Evolutionary conservation across 2,329 filamentous ascomycete genomes (phyloP).

Genomic region (Neofusicoccum sp.): DNA sequence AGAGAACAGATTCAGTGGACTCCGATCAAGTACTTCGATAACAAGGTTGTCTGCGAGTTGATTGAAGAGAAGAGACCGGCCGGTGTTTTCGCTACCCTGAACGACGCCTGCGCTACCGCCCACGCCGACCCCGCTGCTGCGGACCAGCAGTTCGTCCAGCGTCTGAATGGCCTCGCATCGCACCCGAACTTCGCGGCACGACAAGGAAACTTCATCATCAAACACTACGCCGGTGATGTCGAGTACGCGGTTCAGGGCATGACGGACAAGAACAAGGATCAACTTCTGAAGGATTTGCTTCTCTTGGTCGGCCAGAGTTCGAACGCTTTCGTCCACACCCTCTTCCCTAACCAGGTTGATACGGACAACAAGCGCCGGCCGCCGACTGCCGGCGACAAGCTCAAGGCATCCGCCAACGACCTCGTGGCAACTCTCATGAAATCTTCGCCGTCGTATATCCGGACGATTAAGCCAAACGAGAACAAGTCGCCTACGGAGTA

Average conservation of each 20-base stretch:
- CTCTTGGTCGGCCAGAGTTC: constrained; percentile 82
- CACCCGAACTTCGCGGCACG: constrained; percentile 90
- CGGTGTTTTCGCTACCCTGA: constrained; percentile 92
- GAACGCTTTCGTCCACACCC: constrained; percentile 81
- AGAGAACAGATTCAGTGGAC: constrained; percentile 98
- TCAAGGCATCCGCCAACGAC: constrained; percentile 91
- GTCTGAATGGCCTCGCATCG: constrained; percentile 81
- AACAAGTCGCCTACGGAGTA: constrained; percentile 96
- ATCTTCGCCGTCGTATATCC: constrained; percentile 94
- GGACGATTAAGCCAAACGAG: constrained; percentile 99
- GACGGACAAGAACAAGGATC: constrained; percentile 99
- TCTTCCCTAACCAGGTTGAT: constrained; percentile 93
- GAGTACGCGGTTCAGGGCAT: constrained; percentile 93
- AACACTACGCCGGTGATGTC: constrained; percentile 98
- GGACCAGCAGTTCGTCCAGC: constrained; percentile 93
- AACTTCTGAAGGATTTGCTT: constrained; percentile 89
- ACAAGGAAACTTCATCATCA: constrained; percentile 96
- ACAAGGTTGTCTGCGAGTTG: constrained; percentile 96
- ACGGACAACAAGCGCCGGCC: constrained; percentile 94
- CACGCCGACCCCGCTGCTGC: constrained; percentile 93
- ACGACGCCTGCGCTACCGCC: constrained; percentile 97
- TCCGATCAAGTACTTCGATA: constrained; percentile 98
- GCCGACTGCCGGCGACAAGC: constrained; percentile 94
- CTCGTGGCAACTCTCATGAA: constrained; percentile 96
- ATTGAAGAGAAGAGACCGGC: constrained; percentile 91